phyloP scores from a whole-genome alignment of 257 asterid species.

The Solanum chmielewskii region DNA sequence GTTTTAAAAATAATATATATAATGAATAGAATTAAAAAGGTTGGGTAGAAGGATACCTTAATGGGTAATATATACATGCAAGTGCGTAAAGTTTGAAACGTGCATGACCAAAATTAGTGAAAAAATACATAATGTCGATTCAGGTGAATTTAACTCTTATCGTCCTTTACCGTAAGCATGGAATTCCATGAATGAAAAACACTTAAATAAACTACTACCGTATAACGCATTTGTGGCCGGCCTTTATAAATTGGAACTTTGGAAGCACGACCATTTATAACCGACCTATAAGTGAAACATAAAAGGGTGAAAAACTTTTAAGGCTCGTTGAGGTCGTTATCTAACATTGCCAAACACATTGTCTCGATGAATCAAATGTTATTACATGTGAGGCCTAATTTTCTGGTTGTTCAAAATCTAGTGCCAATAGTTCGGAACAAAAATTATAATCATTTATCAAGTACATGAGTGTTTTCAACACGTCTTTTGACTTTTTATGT shows the following conservation, averaged over 20 bases:
- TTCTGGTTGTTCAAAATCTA: background rate
- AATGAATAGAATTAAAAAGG: background rate
- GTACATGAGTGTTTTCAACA: too few relatives aligned
- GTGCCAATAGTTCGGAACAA: background rate
- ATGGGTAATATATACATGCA: background rate
- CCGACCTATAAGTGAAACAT: background rate
- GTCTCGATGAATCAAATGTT: slow-evolving; percentile 8
- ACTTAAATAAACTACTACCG: background rate
- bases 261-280: background rate
- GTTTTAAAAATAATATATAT: background rate
- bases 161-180: background rate
- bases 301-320: background rate
- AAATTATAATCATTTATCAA: background rate
- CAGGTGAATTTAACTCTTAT: background rate
- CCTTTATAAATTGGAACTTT: background rate
- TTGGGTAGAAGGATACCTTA: background rate
- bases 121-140: background rate
- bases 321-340: background rate
- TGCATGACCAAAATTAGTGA: background rate
- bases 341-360: background rate
- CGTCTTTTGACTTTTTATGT: too few relatives aligned
- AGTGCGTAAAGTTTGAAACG: background rate
- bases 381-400: slow-evolving; percentile 1
- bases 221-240: background rate
- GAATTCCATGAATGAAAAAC: background rate